Evolutionary conservation across 352 stramenopile species (phyloP).

Genomic region (Pythium sp.): DNA sequence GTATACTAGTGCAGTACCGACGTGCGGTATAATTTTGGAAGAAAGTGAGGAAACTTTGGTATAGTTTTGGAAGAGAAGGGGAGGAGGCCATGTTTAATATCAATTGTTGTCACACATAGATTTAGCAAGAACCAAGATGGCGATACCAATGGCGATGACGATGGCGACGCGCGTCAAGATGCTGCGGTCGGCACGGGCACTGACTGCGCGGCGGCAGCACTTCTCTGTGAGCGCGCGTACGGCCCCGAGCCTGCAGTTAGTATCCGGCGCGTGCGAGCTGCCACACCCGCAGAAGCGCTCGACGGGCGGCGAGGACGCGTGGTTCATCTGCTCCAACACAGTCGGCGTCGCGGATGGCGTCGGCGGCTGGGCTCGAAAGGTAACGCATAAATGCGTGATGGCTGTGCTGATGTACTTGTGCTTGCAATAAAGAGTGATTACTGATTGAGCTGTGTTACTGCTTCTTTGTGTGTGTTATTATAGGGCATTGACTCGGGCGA

Average conservation of each 20-base stretch:
- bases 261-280: conserved; percentile 69
- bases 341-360: conserved; percentile 87
- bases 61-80: neutral
- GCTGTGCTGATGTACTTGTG: neutral
- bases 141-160: neutral
- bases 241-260: conserved; percentile 34
- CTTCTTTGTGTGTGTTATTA: neutral
- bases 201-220: neutral
- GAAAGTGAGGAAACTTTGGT: neutral
- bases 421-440: neutral
- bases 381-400: conserved; percentile 13
- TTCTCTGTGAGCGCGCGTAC: conserved; percentile 26
- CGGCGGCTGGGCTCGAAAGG: conserved; percentile 83
- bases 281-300: conserved; percentile 83
- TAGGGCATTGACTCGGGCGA: conserved; percentile 85
- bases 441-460: neutral
- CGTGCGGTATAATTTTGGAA: no score
- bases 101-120: neutral
- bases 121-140: neutral
- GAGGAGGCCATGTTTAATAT: neutral
- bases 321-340: conserved; percentile 73
- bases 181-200: conserved; percentile 6
- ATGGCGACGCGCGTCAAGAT: conserved; percentile 7
- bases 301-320: conserved; percentile 83
- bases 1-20: no score